A percentile compares a stretch with the other conserved stretches of the same genome.
Evolutionary conservation across 371 early-diverging fungal genomes (phyloP).

Genomic region (Basidiobolus meristosporus): DNA sequence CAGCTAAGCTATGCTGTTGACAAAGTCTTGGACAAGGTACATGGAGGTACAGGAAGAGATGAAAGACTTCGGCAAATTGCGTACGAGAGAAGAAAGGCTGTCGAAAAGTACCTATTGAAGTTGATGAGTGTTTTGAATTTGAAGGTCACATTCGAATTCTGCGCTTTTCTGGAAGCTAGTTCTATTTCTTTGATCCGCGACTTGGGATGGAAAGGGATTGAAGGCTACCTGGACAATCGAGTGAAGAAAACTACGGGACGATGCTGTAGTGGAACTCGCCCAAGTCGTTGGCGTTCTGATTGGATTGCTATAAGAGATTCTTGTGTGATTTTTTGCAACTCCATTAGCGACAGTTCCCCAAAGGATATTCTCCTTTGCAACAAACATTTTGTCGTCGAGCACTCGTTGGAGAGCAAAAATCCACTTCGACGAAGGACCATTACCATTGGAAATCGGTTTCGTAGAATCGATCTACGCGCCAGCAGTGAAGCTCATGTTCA

Average conservation of each 20-base stretch:
- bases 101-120: constrained; percentile 35
- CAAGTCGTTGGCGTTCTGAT: constrained; percentile 28
- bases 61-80: constrained; percentile 4
- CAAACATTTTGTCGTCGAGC: constrained; percentile 23
- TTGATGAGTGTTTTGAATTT: constrained; percentile 34
- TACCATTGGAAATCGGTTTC: constrained; percentile 24
- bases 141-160: constrained; percentile 42
- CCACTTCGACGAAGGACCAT: constrained; percentile 18
- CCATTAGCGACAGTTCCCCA: constrained; percentile 17
- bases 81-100: constrained; percentile 24
- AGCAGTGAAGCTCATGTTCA: constrained; percentile 34
- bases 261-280: neutral
- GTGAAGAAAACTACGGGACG: neutral
- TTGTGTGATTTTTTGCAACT: constrained; percentile 17
- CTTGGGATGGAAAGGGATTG: constrained; percentile 77
- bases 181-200: constrained; percentile 50
- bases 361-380: constrained; percentile 55
- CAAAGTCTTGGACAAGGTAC: constrained; percentile 1
- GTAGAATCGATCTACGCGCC: constrained; percentile 44
- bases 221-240: constrained; percentile 38
- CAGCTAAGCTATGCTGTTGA: constrained; percentile 19
- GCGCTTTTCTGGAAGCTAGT: constrained; percentile 63
- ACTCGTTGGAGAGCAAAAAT: constrained; percentile 4
- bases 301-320: constrained; percentile 69
- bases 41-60: neutral